These are phyloP conservation scores for Penicillium canescens DNA, from an alignment of 495 filamentous ascomycete genomes.

Conservation along the genomic window DNA sequence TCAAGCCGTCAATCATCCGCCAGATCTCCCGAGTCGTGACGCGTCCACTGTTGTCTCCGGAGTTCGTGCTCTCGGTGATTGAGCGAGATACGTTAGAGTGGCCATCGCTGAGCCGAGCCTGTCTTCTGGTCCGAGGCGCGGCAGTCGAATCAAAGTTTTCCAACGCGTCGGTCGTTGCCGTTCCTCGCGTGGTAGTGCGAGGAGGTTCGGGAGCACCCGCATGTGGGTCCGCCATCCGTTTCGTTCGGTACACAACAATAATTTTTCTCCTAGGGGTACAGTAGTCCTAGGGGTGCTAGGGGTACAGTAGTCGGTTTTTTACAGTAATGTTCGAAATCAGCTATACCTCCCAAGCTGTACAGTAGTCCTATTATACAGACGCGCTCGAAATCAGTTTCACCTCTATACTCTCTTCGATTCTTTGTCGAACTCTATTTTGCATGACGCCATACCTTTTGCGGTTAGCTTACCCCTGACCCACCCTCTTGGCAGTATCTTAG, in stretches of 20 bases:
- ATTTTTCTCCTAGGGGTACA: no score
- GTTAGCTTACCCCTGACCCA: constrained; percentile 14
- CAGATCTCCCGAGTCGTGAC: not conserved
- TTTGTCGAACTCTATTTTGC: constrained; percentile 13
- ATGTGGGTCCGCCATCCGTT: not conserved
- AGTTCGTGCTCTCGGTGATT: not conserved
- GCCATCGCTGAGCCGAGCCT: not conserved
- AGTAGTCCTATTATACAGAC: no score
- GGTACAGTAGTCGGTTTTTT: no score
- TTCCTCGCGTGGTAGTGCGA: not conserved
- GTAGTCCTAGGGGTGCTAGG: no score
- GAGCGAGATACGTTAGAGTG: no score
- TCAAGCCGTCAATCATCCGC: not conserved
- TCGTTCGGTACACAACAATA: not conserved
- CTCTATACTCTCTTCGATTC: constrained; percentile 11
- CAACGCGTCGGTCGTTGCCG: not conserved
- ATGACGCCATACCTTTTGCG: constrained; percentile 9
- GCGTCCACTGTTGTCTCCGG: not conserved
- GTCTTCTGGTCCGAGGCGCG: not conserved
- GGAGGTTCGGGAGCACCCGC: not conserved
- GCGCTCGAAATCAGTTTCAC: constrained; percentile 23
- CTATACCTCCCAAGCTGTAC: no score
- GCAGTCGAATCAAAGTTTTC: not conserved
- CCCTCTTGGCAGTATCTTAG: constrained; percentile 6
- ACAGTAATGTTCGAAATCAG: no score